Conservation (phyloP, 164 flowering plant genomes). For the Hamamelis virginiana region DNA sequence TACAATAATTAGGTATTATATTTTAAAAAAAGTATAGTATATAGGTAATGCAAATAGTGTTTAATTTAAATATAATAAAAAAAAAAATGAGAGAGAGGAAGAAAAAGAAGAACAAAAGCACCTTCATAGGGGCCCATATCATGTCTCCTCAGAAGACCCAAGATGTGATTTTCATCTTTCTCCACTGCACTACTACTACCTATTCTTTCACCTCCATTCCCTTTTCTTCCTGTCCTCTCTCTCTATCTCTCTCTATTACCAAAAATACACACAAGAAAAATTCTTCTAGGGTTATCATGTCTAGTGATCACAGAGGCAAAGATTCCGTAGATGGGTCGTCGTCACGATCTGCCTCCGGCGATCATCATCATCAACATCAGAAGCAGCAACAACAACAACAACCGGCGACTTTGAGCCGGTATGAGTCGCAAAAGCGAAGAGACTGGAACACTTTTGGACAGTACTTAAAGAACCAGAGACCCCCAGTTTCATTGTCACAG, state of each 20-base stretch:
- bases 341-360: conserved; percentile 19
- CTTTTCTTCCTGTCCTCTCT: conserved; percentile 16
- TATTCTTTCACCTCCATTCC: conserved; percentile 21
- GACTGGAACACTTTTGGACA: conserved; percentile 70
- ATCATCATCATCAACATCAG: conserved; percentile 3
- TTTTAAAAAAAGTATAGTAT: neutral
- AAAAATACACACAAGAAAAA: conserved; percentile 14
- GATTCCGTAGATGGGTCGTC: conserved; percentile 25
- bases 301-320: conserved; percentile 5
- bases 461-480: conserved; percentile 51
- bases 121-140: conserved; percentile 45
- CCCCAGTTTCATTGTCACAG: conserved; percentile 41
- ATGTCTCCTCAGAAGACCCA: conserved; percentile 46
- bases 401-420: conserved; percentile 41
- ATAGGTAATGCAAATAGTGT: conserved; percentile 23
- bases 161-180: conserved; percentile 47
- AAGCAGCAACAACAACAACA: conserved; percentile 18
- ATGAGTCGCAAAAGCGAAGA: conserved; percentile 58
- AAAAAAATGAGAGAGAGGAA: conserved; percentile 18
- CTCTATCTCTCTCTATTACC: no score
- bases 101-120: conserved; percentile 46
- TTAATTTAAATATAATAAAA: conserved; percentile 14
- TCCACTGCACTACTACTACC: conserved; percentile 25
- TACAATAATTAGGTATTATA: conserved; percentile 5
- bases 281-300: conserved; percentile 22